Evolutionary conservation across 1,284 basidiomycete genomes (phyloP).

Genomic region (Cutaneotrichosporon sp.): DNA sequence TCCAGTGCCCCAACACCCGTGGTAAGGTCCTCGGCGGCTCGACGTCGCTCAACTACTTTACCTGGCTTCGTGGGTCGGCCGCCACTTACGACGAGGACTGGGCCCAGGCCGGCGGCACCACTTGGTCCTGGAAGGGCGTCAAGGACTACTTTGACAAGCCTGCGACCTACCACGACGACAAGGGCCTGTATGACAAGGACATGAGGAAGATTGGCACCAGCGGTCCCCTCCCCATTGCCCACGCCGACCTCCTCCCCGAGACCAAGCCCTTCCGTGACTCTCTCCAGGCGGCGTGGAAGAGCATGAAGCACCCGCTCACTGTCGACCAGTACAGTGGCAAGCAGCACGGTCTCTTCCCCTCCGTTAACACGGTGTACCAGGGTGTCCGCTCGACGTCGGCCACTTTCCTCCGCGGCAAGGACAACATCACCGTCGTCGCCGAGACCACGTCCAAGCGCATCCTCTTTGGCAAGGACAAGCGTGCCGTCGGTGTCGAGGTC

Average conservation of each 20-base stretch:
- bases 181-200: constrained; percentile 3
- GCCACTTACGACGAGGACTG: constrained; percentile 57
- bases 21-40: constrained; percentile 60
- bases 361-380: constrained; percentile 11
- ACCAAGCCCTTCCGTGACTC: constrained; percentile 13
- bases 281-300: constrained; percentile 12
- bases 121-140: constrained; percentile 8
- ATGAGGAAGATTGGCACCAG: constrained; percentile 4
- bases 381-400: constrained; percentile 11
- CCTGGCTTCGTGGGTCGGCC: constrained; percentile 56
- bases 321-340: constrained; percentile 9
- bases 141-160: constrained; percentile 18
- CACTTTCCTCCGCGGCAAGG: constrained; percentile 8
- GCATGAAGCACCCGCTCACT: constrained; percentile 5
- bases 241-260: constrained; percentile 11
- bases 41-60: constrained; percentile 58
- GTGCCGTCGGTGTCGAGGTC: constrained; percentile 11
- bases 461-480: constrained; percentile 9
- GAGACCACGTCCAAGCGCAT: constrained; percentile 9
- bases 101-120: constrained; percentile 16
- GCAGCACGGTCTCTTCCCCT: constrained; percentile 11
- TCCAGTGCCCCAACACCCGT: constrained; percentile 26
- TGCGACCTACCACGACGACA: constrained; percentile 9
- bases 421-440: constrained; percentile 9
- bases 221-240: constrained; percentile 10